Percentiles rank a stretch among this genome's conserved stretches.
Conservation (phyloP, 2,329 filamentous ascomycete genomes). For the Colletotrichum somersetense region DNA sequence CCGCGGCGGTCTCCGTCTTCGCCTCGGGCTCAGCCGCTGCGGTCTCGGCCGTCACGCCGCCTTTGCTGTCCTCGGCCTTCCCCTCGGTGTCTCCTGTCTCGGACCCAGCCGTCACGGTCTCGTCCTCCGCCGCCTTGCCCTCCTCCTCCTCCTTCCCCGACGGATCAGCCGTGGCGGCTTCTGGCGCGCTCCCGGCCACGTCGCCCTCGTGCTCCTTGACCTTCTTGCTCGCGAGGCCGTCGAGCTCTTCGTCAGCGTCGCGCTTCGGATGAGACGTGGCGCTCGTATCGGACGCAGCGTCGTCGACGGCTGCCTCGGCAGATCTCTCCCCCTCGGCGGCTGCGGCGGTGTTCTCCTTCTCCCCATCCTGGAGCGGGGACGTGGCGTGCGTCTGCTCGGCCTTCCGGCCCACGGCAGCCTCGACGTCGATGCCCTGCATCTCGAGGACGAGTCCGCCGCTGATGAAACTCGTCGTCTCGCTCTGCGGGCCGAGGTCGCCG, state of each 20-base stretch:
- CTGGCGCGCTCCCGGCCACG: conserved; percentile 36
- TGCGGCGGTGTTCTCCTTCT: conserved; percentile 35
- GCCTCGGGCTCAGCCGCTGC: not conserved
- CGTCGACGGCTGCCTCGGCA: conserved; percentile 40
- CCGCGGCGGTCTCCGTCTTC: not conserved
- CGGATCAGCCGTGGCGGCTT: not conserved
- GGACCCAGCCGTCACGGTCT: conserved; percentile 24
- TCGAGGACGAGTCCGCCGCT: conserved; percentile 56
- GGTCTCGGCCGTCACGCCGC: not conserved
- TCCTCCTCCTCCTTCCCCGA: not conserved
- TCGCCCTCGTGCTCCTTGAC: conserved; percentile 57
- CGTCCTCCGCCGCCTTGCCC: conserved; percentile 33
- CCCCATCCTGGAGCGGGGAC: conserved; percentile 46
- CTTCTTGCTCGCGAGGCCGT: conserved; percentile 59
- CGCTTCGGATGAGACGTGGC: conserved; percentile 63
- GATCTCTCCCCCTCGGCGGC: conserved; percentile 34
- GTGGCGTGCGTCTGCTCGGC: conserved; percentile 47
- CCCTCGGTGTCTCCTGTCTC: conserved; percentile 18
- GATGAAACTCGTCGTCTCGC: conserved; percentile 55
- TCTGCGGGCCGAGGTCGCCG: conserved; percentile 86
- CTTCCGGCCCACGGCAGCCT: conserved; percentile 71
- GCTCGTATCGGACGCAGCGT: conserved; percentile 49
- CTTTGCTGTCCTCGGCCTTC: conserved; percentile 1
- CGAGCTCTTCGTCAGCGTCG: conserved; percentile 64
- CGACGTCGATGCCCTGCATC: conserved; percentile 69